Evolutionary conservation across 208 protist species (phyloP).

Genomic region (Acanthamoeba castellanii): DNA sequence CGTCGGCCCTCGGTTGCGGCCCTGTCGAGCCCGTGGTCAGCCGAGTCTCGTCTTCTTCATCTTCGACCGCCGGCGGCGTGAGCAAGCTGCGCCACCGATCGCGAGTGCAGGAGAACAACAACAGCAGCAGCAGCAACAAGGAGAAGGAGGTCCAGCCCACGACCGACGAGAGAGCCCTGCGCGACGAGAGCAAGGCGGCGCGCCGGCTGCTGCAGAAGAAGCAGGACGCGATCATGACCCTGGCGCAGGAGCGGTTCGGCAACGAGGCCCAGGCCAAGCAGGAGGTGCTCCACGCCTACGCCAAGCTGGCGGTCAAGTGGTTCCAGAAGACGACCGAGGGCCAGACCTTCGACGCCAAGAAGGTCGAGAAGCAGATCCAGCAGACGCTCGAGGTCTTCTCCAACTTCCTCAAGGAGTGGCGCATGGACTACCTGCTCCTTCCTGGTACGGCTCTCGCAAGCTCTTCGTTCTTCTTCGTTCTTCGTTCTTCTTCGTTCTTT

Average conservation of each 20-base stretch:
- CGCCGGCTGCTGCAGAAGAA: constrained; percentile 67
- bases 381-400: constrained; percentile 70
- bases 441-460: not conserved
- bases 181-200: constrained; percentile 46
- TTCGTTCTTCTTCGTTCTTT: not conserved
- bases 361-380: constrained; percentile 76
- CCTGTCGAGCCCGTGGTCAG: not conserved
- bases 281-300: constrained; percentile 48
- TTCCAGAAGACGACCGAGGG: constrained; percentile 72
- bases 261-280: constrained; percentile 46
- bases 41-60: not conserved
- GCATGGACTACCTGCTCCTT: constrained; percentile 69
- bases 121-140: not conserved
- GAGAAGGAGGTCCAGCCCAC: constrained; percentile 42
- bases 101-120: not conserved
- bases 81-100: constrained; percentile 20
- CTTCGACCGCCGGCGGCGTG: not conserved
- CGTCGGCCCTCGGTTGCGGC: constrained; percentile 12
- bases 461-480: not conserved
- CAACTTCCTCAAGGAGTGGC: constrained; percentile 75
- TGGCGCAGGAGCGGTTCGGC: constrained; percentile 61
- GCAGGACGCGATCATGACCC: constrained; percentile 34
- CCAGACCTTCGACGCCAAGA: constrained; percentile 68
- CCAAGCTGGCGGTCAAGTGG: constrained; percentile 69
- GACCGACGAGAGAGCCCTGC: not conserved